Conservation (phyloP, 2,329 filamentous ascomycete species). For the Trichothecium sympodiale region DNA sequence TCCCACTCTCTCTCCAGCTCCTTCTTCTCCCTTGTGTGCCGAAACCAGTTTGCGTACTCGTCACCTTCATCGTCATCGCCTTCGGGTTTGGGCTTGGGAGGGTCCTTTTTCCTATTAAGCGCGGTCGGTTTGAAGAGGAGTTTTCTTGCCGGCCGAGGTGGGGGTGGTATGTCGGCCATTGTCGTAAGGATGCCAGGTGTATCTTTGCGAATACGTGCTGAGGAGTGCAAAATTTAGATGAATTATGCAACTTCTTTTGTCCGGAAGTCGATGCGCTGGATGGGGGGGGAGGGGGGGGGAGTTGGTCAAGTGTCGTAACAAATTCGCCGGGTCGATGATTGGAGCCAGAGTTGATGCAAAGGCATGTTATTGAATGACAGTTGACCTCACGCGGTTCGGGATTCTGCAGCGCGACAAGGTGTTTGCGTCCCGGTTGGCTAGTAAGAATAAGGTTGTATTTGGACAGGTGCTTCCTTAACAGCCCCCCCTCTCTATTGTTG, state of each 20-base stretch:
- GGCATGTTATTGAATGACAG: too few species aligned
- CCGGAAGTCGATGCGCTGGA: too few species aligned
- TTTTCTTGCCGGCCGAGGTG: constrained; percentile 23
- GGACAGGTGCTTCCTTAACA: constrained; percentile 4
- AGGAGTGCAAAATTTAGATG: too few species aligned
- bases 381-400: too few species aligned
- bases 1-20: constrained; percentile 28
- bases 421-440: too few species aligned
- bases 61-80: constrained; percentile 16
- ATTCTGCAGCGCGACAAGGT: too few species aligned
- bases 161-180: constrained; percentile 21
- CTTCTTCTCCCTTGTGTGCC: constrained; percentile 38
- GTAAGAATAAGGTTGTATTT: background rate
- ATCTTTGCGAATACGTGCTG: too few species aligned
- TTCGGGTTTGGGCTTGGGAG: constrained; percentile 1
- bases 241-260: too few species aligned
- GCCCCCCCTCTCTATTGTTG: background rate
- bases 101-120: constrained; percentile 14
- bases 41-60: constrained; percentile 34
- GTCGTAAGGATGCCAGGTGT: background rate
- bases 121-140: constrained; percentile 40
- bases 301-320: too few species aligned
- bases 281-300: too few species aligned
- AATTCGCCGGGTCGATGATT: too few species aligned
- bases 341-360: too few species aligned